phyloP scores from a whole-genome alignment of 345 rosid genomes.

The Murraya koenigii region DNA sequence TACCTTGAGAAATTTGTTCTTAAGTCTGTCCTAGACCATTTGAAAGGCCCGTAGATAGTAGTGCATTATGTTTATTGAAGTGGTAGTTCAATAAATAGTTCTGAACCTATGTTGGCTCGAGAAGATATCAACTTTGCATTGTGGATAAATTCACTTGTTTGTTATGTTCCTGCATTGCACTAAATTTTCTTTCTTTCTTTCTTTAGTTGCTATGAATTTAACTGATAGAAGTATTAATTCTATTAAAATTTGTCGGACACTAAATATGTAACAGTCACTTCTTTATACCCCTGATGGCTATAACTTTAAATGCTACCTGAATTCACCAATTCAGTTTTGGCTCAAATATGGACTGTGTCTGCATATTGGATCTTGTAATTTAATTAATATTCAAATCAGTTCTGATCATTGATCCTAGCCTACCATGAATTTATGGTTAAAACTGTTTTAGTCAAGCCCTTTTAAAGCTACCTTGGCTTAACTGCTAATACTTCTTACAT shows the following conservation, averaged over 20 bases:
- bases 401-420: background rate
- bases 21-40: background rate
- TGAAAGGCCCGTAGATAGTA: background rate
- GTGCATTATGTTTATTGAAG: background rate
- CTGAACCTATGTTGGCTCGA: background rate
- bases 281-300: background rate
- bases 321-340: no score
- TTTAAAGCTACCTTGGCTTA: background rate
- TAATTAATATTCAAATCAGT: background rate
- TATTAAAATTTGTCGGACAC: background rate
- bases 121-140: background rate
- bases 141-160: background rate
- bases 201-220: background rate
- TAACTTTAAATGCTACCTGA: no score
- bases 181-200: background rate
- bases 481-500: constrained; percentile 18
- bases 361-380: background rate
- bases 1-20: background rate
- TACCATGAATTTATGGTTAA: background rate
- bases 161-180: background rate
- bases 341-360: no score
- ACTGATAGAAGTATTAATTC: background rate
- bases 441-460: background rate
- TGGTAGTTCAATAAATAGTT: background rate
- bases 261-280: background rate